Percentiles rank a stretch among this genome's conserved stretches.
These are phyloP conservation scores for Neonectria sp. DNA, from an alignment of 2,329 filamentous ascomycete genomes.

Conservation along the genomic window DNA sequence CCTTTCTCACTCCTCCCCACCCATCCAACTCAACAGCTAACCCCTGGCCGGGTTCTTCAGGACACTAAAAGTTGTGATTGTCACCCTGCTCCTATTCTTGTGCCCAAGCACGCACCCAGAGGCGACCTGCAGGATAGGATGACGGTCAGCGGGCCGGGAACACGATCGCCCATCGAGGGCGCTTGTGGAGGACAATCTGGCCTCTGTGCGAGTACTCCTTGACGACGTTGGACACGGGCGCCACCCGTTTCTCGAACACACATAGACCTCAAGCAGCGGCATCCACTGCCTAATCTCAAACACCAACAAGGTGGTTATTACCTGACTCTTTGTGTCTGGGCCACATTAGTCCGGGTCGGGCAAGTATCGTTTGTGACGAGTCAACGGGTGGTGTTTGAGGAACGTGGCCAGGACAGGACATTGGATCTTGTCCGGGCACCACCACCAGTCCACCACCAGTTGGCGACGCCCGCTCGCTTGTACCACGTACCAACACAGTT, in stretches of 20 bases:
- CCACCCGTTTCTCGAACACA: not conserved
- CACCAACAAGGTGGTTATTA: not conserved
- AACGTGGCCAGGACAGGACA: constrained; percentile 3
- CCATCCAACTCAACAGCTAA: constrained; percentile 33
- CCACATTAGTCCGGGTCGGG: not conserved
- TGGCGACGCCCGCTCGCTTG: not conserved
- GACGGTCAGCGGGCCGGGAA: constrained; percentile 13
- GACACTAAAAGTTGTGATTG: constrained; percentile 10
- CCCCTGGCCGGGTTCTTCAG: constrained; percentile 35
- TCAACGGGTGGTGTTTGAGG: constrained; percentile 4
- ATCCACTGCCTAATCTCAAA: not conserved
- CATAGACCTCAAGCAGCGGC: not conserved
- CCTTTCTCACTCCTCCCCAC: constrained; percentile 32
- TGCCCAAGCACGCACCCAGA: constrained; percentile 7
- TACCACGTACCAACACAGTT: constrained; percentile 14
- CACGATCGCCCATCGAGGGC: constrained; percentile 13
- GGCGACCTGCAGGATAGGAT: constrained; percentile 10
- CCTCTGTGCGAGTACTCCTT: constrained; percentile 10
- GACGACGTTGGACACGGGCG: not conserved
- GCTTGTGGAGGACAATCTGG: constrained; percentile 10
- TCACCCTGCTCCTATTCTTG: constrained; percentile 5
- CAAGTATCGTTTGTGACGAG: constrained; percentile 4
- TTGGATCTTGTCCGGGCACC: not conserved
- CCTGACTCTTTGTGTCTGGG: not conserved
- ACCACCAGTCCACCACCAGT: not conserved